Evolutionary conservation across 2,329 filamentous ascomycete species (phyloP).

Genomic region (Fusarium papillatum): DNA sequence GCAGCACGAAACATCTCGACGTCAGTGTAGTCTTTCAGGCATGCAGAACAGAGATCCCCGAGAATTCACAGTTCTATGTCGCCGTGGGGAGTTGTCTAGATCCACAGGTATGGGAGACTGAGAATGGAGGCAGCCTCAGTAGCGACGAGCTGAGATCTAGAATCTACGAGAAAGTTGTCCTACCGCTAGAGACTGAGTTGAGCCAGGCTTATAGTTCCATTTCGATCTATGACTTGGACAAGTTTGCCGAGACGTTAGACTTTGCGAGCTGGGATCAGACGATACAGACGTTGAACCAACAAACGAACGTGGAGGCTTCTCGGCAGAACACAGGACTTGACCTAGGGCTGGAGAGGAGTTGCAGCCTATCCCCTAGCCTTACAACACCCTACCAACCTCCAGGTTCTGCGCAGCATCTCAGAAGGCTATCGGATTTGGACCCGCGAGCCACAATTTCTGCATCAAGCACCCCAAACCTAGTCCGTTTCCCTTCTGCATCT

Average conservation of each 20-base stretch:
- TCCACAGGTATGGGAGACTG: constrained; percentile 8
- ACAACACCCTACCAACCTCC: background rate
- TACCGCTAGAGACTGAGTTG: constrained; percentile 9
- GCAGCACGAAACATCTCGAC: background rate
- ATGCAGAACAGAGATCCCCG: constrained; percentile 15
- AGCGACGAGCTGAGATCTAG: background rate
- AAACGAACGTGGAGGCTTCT: background rate
- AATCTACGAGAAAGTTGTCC: constrained; percentile 19
- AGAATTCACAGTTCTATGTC: constrained; percentile 12
- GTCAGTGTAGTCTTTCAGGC: constrained; percentile 11
- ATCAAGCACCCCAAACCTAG: background rate
- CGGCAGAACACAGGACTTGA: background rate
- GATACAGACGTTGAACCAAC: constrained; percentile 3
- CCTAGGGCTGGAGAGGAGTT: background rate
- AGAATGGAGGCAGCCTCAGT: background rate
- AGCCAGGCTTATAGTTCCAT: constrained; percentile 14
- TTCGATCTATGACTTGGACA: constrained; percentile 13
- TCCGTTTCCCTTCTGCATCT: background rate
- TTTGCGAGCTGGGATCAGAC: constrained; percentile 21
- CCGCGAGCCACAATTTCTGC: background rate
- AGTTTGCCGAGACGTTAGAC: constrained; percentile 3
- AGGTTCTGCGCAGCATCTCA: background rate
- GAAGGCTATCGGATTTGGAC: background rate
- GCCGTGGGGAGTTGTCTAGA: constrained; percentile 19
- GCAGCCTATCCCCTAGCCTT: background rate